Evolutionary conservation across 768 basidiomycete genomes (phyloP).

Genomic region (Hypsizygus marmoreus): DNA sequence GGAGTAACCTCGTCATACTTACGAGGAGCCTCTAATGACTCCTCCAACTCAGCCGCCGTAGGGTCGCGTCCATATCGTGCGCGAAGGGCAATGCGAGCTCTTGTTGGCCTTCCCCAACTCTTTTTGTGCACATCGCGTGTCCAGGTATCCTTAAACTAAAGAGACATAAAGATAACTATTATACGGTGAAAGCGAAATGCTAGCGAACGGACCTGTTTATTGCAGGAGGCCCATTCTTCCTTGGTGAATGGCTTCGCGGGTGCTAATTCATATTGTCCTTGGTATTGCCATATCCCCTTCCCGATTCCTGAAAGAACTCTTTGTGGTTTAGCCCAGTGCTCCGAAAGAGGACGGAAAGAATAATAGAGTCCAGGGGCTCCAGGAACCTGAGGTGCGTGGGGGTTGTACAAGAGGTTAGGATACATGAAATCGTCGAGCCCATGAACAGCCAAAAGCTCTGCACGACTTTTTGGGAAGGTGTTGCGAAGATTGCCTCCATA

Average conservation of each 20-base stretch:
- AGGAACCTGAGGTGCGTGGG: slow-evolving; percentile 35
- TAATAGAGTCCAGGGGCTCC: slow-evolving; percentile 38
- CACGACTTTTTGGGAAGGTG: slow-evolving; percentile 25
- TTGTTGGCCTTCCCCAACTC: slow-evolving; percentile 7
- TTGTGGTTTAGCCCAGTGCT: slow-evolving; percentile 1
- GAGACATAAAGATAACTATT: not conserved
- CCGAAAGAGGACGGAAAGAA: not conserved
- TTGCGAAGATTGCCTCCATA: slow-evolving; percentile 38
- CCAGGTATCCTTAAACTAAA: slow-evolving; percentile 10
- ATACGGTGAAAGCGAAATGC: no score
- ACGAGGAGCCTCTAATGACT: not conserved
- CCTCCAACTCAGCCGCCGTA: slow-evolving; percentile 5
- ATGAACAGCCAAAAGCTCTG: slow-evolving; percentile 22
- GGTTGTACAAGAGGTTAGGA: slow-evolving; percentile 31
- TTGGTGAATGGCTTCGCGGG: slow-evolving; percentile 12
- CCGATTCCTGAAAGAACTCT: slow-evolving; percentile 6
- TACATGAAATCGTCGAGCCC: slow-evolving; percentile 36
- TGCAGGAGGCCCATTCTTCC: slow-evolving; percentile 12
- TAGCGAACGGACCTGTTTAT: slow-evolving; percentile 1
- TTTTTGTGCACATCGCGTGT: slow-evolving; percentile 1
- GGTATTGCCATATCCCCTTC: slow-evolving; percentile 16
- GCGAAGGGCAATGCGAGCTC: slow-evolving; percentile 14
- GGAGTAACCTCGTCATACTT: slow-evolving; percentile 2
- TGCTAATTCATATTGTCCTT: slow-evolving; percentile 16
- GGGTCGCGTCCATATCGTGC: slow-evolving; percentile 3